A percentile compares a stretch with the other conserved stretches of the same genome.
Evolutionary conservation across 306 rosid genomes (phyloP).

Genomic region (Abrus pulchellus): DNA sequence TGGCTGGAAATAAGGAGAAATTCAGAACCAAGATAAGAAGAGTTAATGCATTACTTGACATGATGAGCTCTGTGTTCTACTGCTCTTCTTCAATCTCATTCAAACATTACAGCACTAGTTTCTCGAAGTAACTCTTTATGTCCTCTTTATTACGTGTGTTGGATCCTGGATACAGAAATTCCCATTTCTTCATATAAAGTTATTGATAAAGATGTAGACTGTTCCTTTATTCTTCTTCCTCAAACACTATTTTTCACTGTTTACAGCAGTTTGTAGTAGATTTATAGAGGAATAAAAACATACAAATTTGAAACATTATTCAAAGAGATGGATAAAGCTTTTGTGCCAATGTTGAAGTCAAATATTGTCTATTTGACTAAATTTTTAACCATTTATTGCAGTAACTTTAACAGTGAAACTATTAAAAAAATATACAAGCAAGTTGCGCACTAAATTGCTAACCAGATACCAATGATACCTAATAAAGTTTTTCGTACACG

Average conservation of each 20-base stretch:
- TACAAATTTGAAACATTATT: conserved; percentile 38
- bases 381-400: background rate
- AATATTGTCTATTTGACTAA: conserved; percentile 41
- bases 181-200: background rate
- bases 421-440: background rate
- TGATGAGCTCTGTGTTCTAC: conserved; percentile 53
- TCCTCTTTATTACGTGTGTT: conserved; percentile 30
- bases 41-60: conserved; percentile 63
- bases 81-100: conserved; percentile 59
- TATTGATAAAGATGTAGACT: conserved; percentile 45
- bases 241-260: conserved; percentile 22
- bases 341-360: background rate
- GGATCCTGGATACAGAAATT: background rate
- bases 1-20: conserved; percentile 58
- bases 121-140: conserved; percentile 48
- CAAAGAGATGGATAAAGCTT: conserved; percentile 1
- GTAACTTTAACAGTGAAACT: conserved; percentile 27
- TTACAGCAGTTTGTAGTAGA: conserved; percentile 20
- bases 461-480: background rate
- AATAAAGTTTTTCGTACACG: conserved; percentile 3
- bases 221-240: conserved; percentile 35
- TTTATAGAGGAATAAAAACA: conserved; percentile 17
- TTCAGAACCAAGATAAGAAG: conserved; percentile 63
- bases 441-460: background rate
- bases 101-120: conserved; percentile 45